Percentiles rank a stretch among this genome's conserved stretches.
phyloP scores from a whole-genome alignment of 345 rosid genomes.

The Durio zibethinus region DNA sequence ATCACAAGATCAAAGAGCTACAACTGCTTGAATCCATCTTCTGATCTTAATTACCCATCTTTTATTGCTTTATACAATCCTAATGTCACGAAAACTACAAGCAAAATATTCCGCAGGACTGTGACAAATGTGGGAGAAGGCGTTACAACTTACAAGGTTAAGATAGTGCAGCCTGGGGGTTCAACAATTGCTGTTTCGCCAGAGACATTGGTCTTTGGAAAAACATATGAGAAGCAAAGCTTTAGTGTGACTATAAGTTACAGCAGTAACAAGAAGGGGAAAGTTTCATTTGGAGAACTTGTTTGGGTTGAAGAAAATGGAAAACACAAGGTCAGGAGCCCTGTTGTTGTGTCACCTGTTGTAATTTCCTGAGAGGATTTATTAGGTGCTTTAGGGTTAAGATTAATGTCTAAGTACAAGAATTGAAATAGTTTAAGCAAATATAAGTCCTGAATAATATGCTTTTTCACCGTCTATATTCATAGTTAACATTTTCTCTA shows the following conservation, averaged over 20 bases:
- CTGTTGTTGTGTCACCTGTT: slow-evolving; percentile 27
- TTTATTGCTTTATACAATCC: slow-evolving; percentile 32
- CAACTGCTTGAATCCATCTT: slow-evolving; percentile 24
- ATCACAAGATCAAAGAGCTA: slow-evolving; percentile 36
- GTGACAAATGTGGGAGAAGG: slow-evolving; percentile 40
- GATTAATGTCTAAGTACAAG: background rate
- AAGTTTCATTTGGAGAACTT: slow-evolving; percentile 31
- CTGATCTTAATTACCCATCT: slow-evolving; percentile 47
- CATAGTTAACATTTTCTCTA: background rate
- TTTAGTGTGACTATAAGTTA: slow-evolving; percentile 21
- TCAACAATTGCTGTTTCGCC: slow-evolving; percentile 27
- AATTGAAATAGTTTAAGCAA: background rate
- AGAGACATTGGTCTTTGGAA: slow-evolving; percentile 19
- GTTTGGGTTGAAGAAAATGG: slow-evolving; percentile 39
- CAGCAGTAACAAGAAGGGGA: background rate
- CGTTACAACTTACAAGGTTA: slow-evolving; percentile 28
- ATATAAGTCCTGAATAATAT: background rate
- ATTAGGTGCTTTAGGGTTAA: background rate
- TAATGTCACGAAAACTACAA: background rate
- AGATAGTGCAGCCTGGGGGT: slow-evolving; percentile 22
- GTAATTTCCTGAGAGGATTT: background rate
- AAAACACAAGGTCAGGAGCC: slow-evolving; percentile 34
- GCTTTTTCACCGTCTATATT: background rate
- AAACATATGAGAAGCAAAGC: slow-evolving; percentile 26
- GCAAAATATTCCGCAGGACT: slow-evolving; percentile 24